Conservation (phyloP, 2,329 filamentous ascomycete species). For the Aurifilum marmelostoma region DNA sequence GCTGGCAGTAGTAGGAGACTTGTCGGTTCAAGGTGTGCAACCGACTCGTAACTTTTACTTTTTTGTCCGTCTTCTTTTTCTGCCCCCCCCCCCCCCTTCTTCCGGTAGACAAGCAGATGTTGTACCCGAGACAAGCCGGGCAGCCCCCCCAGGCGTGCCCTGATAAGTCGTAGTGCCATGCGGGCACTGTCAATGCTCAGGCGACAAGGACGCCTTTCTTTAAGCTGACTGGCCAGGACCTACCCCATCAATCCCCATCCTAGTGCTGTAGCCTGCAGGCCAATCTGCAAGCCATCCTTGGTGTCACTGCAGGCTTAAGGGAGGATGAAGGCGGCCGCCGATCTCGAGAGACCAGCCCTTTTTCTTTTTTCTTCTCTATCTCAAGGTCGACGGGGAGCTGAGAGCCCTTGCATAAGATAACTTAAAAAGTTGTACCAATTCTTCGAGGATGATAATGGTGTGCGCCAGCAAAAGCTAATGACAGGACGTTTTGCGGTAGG, state of each 20-base stretch:
- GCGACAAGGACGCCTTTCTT: conserved; percentile 12
- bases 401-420: conserved; percentile 2
- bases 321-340: conserved; percentile 25
- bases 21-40: neutral
- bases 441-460: neutral
- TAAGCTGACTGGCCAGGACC: conserved; percentile 21
- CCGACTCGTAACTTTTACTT: neutral
- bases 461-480: neutral
- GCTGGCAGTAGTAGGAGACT: neutral
- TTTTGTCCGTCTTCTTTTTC: neutral
- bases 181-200: conserved; percentile 24
- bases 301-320: conserved; percentile 36
- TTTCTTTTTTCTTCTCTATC: conserved; percentile 5
- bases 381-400: conserved; percentile 10
- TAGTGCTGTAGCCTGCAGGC: conserved; percentile 29
- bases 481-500: neutral
- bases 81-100: neutral
- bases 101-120: conserved; percentile 6
- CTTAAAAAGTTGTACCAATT: neutral
- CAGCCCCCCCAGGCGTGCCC: conserved; percentile 11
- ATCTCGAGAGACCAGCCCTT: conserved; percentile 18
- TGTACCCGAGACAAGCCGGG: conserved; percentile 5
- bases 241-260: conserved; percentile 13
- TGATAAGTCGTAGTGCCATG: conserved; percentile 24
- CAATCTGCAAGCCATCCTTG: conserved; percentile 30